Base-by-base conservation (phyloP, 2,329 filamentous ascomycete genomes). In the Onygenales sp. region DNA sequence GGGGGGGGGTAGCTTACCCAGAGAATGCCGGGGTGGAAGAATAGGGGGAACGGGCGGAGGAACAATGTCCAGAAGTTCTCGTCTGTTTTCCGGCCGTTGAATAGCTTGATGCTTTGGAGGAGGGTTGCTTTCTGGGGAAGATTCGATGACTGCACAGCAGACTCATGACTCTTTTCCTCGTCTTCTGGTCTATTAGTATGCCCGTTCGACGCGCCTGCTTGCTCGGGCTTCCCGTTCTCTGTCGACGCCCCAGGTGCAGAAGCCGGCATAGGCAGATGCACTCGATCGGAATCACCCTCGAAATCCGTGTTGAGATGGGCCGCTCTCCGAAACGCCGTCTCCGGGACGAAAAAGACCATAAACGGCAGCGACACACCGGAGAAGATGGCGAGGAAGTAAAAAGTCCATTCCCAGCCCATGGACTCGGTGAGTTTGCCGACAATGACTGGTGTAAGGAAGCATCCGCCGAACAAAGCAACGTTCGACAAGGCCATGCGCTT, bases 301-400 rank as follows among this genome's bases (percentile, higher is more conserved):
- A 83, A 79, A 64, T 93, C 88, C 1, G 82, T 86, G 61, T 93
- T 88, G 49, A 92, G 76, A 38, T 74, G 69, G 3, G 77, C 71
- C 7, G 86, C 80, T 32, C 91, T 80, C 38, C 77, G 77, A 65
- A 83, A 96, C 1, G 89, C 83, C 0, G 88, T 95, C 70, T 96
- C 92, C 0, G 92, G 92, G 48, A 88, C 88, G 59, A 91, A 82
- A 59, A 95, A 79, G 56, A 93, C 73, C 17, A 95, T 73, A 9
- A 86, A 72, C 0, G 89, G 84, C 4, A 96, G 72, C 52, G 85
- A 81, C 5, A 74, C 76, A 4, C 78, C 88, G 44, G 83, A 79
- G 70, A 95, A 94, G 60, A 96, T 95, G 55, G 89, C 82, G 11
- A 95, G 82, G 43, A 96, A 80, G 68, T 91, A 89, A 65, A 96